Conservation (phyloP, 306 rosid genomes). For the Rosa persica region DNA sequence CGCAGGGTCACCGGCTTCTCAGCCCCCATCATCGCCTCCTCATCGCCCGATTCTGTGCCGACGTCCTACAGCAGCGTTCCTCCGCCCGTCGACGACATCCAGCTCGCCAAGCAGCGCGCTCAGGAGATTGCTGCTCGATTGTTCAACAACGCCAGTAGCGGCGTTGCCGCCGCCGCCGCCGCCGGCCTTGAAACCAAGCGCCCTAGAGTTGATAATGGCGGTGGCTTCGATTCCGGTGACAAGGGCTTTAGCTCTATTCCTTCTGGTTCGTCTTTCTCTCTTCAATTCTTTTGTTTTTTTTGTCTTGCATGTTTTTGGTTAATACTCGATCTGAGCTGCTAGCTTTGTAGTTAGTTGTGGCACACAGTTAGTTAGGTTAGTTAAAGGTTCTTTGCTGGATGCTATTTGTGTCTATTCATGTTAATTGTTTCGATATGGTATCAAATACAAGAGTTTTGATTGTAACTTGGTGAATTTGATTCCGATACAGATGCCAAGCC, state of each 20-base stretch:
- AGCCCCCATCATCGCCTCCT: constrained; percentile 44
- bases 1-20: constrained; percentile 73
- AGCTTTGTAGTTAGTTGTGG: too few species aligned
- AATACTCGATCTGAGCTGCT: background rate
- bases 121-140: constrained; percentile 96
- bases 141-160: constrained; percentile 37
- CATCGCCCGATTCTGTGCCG: constrained; percentile 50
- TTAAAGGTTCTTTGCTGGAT: too few species aligned
- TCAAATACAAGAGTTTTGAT: background rate
- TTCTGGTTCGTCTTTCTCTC: constrained; percentile 20
- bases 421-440: background rate
- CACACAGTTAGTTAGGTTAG: too few species aligned
- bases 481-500: constrained; percentile 51
- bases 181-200: constrained; percentile 66
- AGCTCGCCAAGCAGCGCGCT: constrained; percentile 87
- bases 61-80: constrained; percentile 63
- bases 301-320: background rate
- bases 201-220: constrained; percentile 72
- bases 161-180: constrained; percentile 30
- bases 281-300: too few species aligned
- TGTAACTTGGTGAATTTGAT: constrained; percentile 1
- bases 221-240: constrained; percentile 67
- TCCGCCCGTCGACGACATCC: constrained; percentile 65
- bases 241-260: constrained; percentile 46
- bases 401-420: background rate